Evolutionary conservation across 345 rosid genomes (phyloP).

Genomic region (Sapria himalayana): DNA sequence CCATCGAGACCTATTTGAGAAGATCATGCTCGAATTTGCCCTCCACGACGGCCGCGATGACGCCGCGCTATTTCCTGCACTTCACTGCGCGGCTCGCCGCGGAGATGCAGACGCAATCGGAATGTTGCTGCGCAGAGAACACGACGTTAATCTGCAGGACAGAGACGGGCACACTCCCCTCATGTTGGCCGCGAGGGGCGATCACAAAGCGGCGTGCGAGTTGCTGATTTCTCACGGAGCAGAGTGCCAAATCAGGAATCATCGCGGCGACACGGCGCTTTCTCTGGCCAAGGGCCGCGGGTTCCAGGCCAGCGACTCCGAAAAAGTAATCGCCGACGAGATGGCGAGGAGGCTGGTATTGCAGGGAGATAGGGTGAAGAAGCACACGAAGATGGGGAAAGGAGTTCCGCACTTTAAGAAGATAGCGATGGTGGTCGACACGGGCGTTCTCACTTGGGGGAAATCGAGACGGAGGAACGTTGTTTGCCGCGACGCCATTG

Average conservation of each 20-base stretch:
- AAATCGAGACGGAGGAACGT: constrained; percentile 48
- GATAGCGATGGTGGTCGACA: constrained; percentile 28
- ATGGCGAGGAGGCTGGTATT: constrained; percentile 40
- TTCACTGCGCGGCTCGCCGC: constrained; percentile 87
- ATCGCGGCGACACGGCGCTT: constrained; percentile 48
- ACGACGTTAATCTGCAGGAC: constrained; percentile 48
- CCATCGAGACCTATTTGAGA: constrained; percentile 50
- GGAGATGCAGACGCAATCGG: constrained; percentile 60
- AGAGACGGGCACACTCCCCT: constrained; percentile 84
- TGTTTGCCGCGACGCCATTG: constrained; percentile 36
- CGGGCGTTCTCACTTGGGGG: constrained; percentile 65
- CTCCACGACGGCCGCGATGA: constrained; percentile 56
- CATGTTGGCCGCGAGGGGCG: constrained; percentile 84
- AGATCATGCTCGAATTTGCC: constrained; percentile 83
- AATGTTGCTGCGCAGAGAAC: constrained; percentile 42
- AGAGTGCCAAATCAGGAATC: constrained; percentile 28
- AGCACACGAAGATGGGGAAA: constrained; percentile 71
- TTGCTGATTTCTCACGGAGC: constrained; percentile 51
- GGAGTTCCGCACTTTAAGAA: constrained; percentile 48
- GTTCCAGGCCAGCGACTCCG: constrained; percentile 17
- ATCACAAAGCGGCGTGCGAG: constrained; percentile 37
- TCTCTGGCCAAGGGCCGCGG: constrained; percentile 23
- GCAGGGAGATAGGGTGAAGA: constrained; percentile 33
- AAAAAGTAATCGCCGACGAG: constrained; percentile 40
- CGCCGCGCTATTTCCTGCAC: constrained; percentile 68